Evolutionary conservation across 768 basidiomycete genomes (phyloP), one percentile per base, ranked within the genome.

Genomic region (Phylloporus sp.): DNA sequence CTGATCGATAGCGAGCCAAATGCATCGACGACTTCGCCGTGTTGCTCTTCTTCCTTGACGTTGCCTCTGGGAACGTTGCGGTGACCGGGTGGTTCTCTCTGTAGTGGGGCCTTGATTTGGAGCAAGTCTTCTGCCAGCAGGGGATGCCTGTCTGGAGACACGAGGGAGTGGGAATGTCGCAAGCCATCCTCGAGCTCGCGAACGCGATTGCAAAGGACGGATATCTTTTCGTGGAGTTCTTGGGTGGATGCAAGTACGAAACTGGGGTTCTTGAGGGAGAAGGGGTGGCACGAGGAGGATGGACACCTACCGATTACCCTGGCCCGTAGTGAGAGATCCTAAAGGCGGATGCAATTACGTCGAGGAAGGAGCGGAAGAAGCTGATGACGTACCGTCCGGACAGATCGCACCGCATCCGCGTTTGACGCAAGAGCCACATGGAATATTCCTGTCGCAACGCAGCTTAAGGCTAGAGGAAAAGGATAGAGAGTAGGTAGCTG

Each of bases 181-280:
- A 90, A 67, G 9, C 69, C 79, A 55, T 90, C 87, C 58, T 90
- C 87, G 18, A 90, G 75, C 41, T 88, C 81, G 46, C 87, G 79
- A 20, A 89, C 81, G 35, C 87, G 85, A 50, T 69, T 78, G 23
- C 81, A 79, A 5, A 90, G 76, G 58, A 86, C 81, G 17, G 78
- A 70, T 44, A 90, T 89, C 65, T 90, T 89, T 65, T 89, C 86
- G 58, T 90, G 87, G 1, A 90, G 71, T 54, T 89, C 86, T 63
- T 84, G 82, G 1, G 85, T 88, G 0, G 84, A 85, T 0, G 85
- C 87, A 23, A 89, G 77, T 1, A 89, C 85, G 57, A 89, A 90
- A 18, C 86, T 85, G 53, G 2, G 50, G 44, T 15, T 38, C 9
- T 4, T 39, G 22, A 54, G 52, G 33, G 20, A 38, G 35, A 18